Base-by-base conservation (phyloP, 2,329 filamentous ascomycete species). In the Epichloe gansuensis region DNA sequence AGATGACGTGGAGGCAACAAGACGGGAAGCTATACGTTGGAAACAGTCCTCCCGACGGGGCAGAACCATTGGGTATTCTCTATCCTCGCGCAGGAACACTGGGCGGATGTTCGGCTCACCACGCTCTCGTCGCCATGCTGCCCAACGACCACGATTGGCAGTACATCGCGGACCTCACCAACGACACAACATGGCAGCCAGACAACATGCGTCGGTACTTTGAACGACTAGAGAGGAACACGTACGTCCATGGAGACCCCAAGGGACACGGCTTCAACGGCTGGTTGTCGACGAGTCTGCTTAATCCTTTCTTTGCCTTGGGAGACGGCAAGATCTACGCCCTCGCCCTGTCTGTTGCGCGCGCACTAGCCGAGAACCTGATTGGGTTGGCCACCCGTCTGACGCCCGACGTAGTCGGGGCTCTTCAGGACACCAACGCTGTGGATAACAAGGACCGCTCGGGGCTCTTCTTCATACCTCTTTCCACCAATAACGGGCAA, bases 181-280 rank as follows among this genome's bases (percentile, higher is more conserved):
- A 80, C 5, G 82, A 85, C 58, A 58, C 65, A 2, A 78, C 76
- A 0, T 85, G 81, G 81, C 65, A 68, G 0, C 69, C 80, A 0
- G 66, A 69, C 4, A 80, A 80, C 54, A 84, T 85, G 80, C 71
- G 79, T 54, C 67, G 73, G 55, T 82, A 83, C 63, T 79, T 78
- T 53, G 63, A 70, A 59, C 75, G 72, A 59, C 63, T 84, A 8
- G 81, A 85, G 66, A 71, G 72, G 45, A 76, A 76, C 67, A 60
- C 70, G 31, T 80, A 83, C 61, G 50, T 60, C 17, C 54, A 55
- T 25, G 48, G 52, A 4, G 51, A 51, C 5, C 4, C 54, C 62
- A 47, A 46, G 39, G 79, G 78, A 5, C 81, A 84, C 58, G 28
- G 28, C 28, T 31, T 31, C 28, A 4, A 31, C 28, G 28, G 28